These are phyloP conservation scores for Paraleonurus japonicus DNA, from an alignment of 257 asterid genomes.

Conservation along the genomic window DNA sequence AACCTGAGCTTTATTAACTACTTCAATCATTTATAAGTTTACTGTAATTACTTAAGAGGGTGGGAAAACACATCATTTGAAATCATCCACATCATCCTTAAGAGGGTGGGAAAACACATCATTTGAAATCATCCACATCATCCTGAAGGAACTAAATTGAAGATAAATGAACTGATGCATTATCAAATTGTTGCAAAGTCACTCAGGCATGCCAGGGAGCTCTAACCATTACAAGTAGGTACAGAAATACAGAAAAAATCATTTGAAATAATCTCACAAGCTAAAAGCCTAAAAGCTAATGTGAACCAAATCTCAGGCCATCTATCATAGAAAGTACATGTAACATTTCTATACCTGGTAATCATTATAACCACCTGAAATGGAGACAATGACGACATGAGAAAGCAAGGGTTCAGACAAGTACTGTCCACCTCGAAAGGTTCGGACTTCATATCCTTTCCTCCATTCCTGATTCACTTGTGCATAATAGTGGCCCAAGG, in stretches of 20 bases:
- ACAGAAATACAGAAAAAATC: background rate
- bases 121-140: conserved; percentile 12
- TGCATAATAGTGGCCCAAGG: conserved; percentile 81
- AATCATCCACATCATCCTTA: conserved; percentile 7
- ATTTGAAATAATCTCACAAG: conserved; percentile 4
- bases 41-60: background rate
- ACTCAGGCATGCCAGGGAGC: conserved; percentile 13
- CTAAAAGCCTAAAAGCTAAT: background rate
- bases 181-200: background rate
- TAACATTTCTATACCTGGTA: conserved; percentile 66
- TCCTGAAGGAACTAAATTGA: background rate
- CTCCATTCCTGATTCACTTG: conserved; percentile 83
- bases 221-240: background rate
- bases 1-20: background rate
- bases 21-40: background rate
- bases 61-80: background rate
- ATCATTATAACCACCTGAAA: conserved; percentile 96
- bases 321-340: conserved; percentile 7
- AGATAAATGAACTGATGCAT: conserved; percentile 7
- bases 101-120: no score
- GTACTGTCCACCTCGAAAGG: conserved; percentile 59
- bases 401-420: conserved; percentile 64
- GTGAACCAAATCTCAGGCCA: conserved; percentile 15
- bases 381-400: conserved; percentile 68
- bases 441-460: conserved; percentile 70